Base-by-base conservation (phyloP, 2,329 filamentous ascomycete species). In the Epichloe festucae region DNA sequence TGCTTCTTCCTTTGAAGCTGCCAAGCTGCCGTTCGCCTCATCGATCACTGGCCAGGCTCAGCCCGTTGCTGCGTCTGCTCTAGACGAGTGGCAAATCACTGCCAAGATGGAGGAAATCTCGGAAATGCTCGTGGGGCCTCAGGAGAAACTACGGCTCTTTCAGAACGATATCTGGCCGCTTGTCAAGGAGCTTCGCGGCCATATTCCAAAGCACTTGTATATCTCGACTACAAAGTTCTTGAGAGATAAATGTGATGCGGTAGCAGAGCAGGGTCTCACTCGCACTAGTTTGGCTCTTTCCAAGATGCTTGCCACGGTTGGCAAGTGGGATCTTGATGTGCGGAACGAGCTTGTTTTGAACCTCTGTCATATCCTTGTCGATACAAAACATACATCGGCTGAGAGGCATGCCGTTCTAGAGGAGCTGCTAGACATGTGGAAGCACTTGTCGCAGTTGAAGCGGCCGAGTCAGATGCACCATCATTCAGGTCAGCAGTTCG, bases 371-470 rank as follows among this genome's bases (percentile, higher is more conserved):
- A 52, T 36, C 8, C 46, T 63, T 43, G 36, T 55, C n/a, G 50
- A 52, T n/a, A n/a, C 41, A 4, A 56, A 57, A 40, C 53, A 58
- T 31, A 35, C 53, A 3, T 50, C 50, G 6, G 31, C 44, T 2
- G 41, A 55, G 5, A 59, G 62, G 23, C 52, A 47, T 1, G 48
- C 35, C 43, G 21, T 65, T 17, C 46, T 63, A 41, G 50, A 58
- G 0, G 65, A 69, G 53, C 57, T 70, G 4, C 40, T 68, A 34
- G 58, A 59, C 12, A 52, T 70, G 49, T 70, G 68, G 68, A 63
- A 64, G 56, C 65, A 68, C 51, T 53, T 69, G 14, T 67, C 68
- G 1, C 63, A 66, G 48, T 55, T 70, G 40, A 62, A 57, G 42
- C 61, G 67, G 11, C 1, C 48, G 5, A 60, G 61, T n/a, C 62